Evolutionary conservation across 2,329 filamentous ascomycete genomes (phyloP), one percentile per base, ranked within the genome.

Genomic region (Paecilomyces sp.): DNA sequence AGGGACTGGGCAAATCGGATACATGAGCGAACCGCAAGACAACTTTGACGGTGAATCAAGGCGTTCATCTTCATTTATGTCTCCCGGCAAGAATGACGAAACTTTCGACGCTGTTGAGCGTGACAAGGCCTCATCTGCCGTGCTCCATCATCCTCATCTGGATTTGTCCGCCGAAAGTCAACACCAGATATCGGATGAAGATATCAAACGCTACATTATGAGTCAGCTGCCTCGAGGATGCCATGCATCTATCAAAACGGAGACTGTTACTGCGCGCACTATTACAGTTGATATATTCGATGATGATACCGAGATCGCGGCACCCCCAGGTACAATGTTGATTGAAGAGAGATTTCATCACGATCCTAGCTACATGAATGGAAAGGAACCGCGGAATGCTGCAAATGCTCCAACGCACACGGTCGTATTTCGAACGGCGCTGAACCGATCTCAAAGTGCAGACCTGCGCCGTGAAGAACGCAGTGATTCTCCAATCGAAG

Each of bases 11-110:
- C 70, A 70, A 55, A 68, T 73, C 50, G 70, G 69, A 52, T 72
- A 70, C 56, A 55, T 65, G 6, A 62, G 65, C 25, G 58, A 62
- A 52, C 75, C 76, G 2, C 74, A 79, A 9, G 79, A 83, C 34
- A 78, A 80, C 25, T 67, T 79, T 2, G 74, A 77, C 15, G 65
- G 71, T 70, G 51, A 77, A 74, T 53, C 79, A 84, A 55, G 84
- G 77, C 69, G 80, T 75, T 62, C 82, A 82, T 63, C 86, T 84
- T 80, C 80, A 9, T 79, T 79, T 57, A 65, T 77, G 55, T 71
- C 72, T 53, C 71, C 75, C 5, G 70, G 71, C 3, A 69, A 67
- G 12, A 69, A 71, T 11, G 71, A 78, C 52, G 72, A 73, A 25
- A 58, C 62, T 3, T 76, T 79, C 55, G 72, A 75, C 62, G 74